Base-by-base conservation (phyloP, 805 yeast species). In the Wickerhamomyces ciferrii region DNA sequence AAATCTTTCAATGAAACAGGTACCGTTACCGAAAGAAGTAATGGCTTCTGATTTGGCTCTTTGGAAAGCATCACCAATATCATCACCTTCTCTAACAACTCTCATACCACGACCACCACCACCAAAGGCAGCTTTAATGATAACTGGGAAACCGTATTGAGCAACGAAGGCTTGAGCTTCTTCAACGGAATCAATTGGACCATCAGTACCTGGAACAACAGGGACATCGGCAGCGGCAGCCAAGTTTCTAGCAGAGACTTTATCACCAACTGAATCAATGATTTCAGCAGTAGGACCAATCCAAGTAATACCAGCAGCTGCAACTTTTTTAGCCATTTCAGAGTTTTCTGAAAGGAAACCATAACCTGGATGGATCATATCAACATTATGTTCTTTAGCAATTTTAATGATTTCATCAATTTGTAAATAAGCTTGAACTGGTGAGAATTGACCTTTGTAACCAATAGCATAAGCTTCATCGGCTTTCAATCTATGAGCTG, bases 81-180 rank as follows among this genome's bases (percentile, higher is more conserved):
- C 88, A 58, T 94, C 99, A 59, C 97, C 97, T 69, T 92, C 97
- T 62, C 95, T 78, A 40, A 92, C 99, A 43, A 92, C 99, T 73
- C 99, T 84, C 98, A 92, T 94, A 79, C 99, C 99, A 72, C 98
- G 83, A 64, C 99, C 99, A 76, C 99, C 99, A 72, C 99, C 99
- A 67, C 99, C 99, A 63, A 87, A 94, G 35, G 99, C 99, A 41
- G 99, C 99, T 71, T 92, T 92, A 71, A 92, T 90, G 69, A 92
- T 92, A 42, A 94, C 98, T 9, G 99, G 99, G 71, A 67, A 91
- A 29, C 99, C 99, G 67, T 92, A 78, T 69, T 89, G 62, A 40
- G 71, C 78, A 34, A 91, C 97, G 62, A 92, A 92, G 9, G 66
- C 83, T 53, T 70, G 59, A 31, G 98, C 98, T 60, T 92, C 89